Percentiles rank a stretch among this genome's conserved stretches.
Evolutionary conservation across 2,329 filamentous ascomycete species (phyloP).

Genomic region (Trichocomaceae sp.): DNA sequence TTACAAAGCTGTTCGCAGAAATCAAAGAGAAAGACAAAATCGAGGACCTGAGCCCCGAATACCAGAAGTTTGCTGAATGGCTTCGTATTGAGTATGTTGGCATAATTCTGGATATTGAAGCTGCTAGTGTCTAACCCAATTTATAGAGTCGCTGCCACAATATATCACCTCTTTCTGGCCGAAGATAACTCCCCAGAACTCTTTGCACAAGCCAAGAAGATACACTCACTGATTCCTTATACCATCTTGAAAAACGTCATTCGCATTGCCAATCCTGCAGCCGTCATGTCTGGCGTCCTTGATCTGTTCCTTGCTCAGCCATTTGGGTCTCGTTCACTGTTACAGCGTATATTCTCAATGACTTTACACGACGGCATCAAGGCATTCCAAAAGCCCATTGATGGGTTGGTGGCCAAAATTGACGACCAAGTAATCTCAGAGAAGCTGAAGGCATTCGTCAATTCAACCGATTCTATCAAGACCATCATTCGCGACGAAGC

Average conservation of each 20-base stretch:
- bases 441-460: constrained; percentile 74
- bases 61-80: constrained; percentile 98
- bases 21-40: constrained; percentile 87
- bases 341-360: constrained; percentile 91
- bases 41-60: constrained; percentile 82
- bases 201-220: constrained; percentile 87
- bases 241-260: constrained; percentile 94
- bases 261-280: constrained; percentile 88
- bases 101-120: neutral
- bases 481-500: constrained; percentile 67
- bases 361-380: constrained; percentile 86
- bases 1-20: constrained; percentile 87
- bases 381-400: constrained; percentile 79
- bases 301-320: constrained; percentile 95
- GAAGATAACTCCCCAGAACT: constrained; percentile 97
- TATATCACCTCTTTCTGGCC: constrained; percentile 94
- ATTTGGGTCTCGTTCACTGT: constrained; percentile 78
- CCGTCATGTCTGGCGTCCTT: constrained; percentile 91
- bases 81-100: constrained; percentile 69
- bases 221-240: constrained; percentile 92
- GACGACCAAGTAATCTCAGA: constrained; percentile 70
- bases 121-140: constrained; percentile 3
- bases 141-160: constrained; percentile 71
- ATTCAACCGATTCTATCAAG: constrained; percentile 70
- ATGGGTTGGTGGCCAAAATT: constrained; percentile 68